These are phyloP conservation scores for Apodospora peruviana DNA, from an alignment of 495 filamentous ascomycete genomes.

Conservation along the genomic window DNA sequence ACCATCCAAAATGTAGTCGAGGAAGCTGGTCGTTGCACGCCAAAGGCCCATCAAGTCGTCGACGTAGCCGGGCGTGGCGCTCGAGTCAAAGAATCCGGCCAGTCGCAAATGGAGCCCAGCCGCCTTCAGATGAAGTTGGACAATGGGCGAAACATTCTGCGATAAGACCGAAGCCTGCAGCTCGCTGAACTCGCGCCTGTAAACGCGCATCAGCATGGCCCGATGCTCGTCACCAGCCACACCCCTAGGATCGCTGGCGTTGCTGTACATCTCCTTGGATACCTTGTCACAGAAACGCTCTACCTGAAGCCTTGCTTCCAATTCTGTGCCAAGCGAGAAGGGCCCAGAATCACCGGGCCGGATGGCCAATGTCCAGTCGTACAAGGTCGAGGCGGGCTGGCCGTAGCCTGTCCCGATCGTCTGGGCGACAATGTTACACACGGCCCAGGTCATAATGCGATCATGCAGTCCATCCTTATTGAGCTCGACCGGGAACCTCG, in stretches of 20 bases:
- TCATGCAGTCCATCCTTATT: conserved; percentile 82
- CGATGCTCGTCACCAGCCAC: conserved; percentile 66
- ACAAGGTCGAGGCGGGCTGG: conserved; percentile 81
- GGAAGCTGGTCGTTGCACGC: conserved; percentile 66
- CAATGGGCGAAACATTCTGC: conserved; percentile 50
- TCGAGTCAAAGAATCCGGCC: conserved; percentile 83
- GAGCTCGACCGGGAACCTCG: conserved; percentile 72
- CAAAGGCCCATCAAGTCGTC: conserved; percentile 74
- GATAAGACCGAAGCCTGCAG: conserved; percentile 47
- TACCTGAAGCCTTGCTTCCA: conserved; percentile 66
- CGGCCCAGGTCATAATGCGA: conserved; percentile 83
- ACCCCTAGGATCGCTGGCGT: conserved; percentile 67
- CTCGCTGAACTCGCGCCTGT: conserved; percentile 51
- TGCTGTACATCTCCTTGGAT: conserved; percentile 80
- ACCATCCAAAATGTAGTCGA: conserved; percentile 64
- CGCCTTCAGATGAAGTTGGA: conserved; percentile 69
- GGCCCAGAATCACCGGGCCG: conserved; percentile 57
- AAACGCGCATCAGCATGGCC: conserved; percentile 58
- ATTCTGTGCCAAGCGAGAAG: conserved; percentile 61
- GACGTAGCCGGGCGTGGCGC: conserved; percentile 64
- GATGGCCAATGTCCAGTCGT: conserved; percentile 76
- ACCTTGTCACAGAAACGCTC: conserved; percentile 81
- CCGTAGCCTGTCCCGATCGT: conserved; percentile 87
- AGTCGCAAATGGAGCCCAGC: conserved; percentile 78
- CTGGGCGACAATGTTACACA: conserved; percentile 90